Conservation (phyloP, 2,329 filamentous ascomycete species). For the Talaromyces amestolkiae region DNA sequence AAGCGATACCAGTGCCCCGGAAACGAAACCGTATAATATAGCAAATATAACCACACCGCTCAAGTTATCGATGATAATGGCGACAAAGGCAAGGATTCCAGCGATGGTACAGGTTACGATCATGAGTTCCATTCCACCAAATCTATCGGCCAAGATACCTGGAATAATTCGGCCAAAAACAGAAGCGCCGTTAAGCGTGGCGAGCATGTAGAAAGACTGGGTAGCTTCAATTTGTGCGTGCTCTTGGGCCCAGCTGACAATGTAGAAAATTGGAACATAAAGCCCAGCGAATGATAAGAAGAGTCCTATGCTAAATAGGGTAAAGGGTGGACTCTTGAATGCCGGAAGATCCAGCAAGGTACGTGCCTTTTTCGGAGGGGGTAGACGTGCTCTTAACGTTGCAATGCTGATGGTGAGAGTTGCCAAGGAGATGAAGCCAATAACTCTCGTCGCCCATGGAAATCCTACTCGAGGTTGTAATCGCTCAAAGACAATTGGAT, state of each 20-base stretch:
- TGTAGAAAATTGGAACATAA: neutral
- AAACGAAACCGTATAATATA: conserved; percentile 51
- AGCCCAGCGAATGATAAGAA: neutral
- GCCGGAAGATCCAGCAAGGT: neutral
- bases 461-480: conserved; percentile 52
- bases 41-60: conserved; percentile 42
- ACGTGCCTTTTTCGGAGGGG: neutral
- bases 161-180: neutral
- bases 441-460: conserved; percentile 60
- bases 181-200: neutral
- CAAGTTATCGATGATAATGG: conserved; percentile 37
- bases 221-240: neutral
- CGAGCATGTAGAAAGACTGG: neutral
- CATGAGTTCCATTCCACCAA: neutral
- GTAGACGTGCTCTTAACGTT: neutral
- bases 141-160: neutral
- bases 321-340: neutral
- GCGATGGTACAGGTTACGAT: neutral
- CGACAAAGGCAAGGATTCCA: neutral
- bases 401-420: conserved; percentile 23
- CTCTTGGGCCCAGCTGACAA: neutral
- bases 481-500: conserved; percentile 49
- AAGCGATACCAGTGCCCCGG: conserved; percentile 51
- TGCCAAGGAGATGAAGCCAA: conserved; percentile 61
- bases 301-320: neutral